phyloP scores from a whole-genome alignment of 805 yeast genomes.

The Metschnikowia corniflorae region DNA sequence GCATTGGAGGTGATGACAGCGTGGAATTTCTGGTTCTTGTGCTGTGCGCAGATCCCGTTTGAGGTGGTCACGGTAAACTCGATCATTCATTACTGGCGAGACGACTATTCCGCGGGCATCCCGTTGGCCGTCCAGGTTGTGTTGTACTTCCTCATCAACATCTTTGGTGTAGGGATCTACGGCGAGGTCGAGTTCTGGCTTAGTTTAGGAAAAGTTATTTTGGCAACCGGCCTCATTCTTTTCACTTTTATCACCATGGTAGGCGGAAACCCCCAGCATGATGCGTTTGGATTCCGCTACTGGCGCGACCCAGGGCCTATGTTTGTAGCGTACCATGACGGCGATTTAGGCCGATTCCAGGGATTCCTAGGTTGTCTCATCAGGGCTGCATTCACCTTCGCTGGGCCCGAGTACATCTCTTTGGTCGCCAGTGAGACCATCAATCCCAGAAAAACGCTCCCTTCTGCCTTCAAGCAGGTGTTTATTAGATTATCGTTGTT shows the following conservation, averaged over 20 bases:
- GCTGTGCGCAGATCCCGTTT: conserved; percentile 75
- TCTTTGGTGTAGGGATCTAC: conserved; percentile 46
- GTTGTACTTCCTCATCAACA: conserved; percentile 51
- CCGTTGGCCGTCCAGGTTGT: conserved; percentile 63
- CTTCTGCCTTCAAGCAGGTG: conserved; percentile 76
- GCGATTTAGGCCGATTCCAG: conserved; percentile 60
- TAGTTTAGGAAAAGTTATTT: conserved; percentile 35
- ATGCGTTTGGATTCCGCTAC: conserved; percentile 20
- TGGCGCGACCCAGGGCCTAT: conserved; percentile 20
- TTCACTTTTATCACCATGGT: conserved; percentile 21
- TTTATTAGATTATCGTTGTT: conserved; percentile 64
- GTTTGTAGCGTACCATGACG: conserved; percentile 30
- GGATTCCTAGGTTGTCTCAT: conserved; percentile 69
- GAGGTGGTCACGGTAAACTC: conserved; percentile 80
- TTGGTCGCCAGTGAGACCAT: conserved; percentile 82
- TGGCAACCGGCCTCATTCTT: conserved; percentile 18
- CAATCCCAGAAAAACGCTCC: conserved; percentile 67
- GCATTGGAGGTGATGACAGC: conserved; percentile 72
- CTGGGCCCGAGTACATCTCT: conserved; percentile 83
- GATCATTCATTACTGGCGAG: conserved; percentile 77
- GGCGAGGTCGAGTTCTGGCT: conserved; percentile 56
- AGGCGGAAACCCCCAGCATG: conserved; percentile 21
- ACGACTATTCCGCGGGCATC: conserved; percentile 69
- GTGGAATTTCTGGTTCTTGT: conserved; percentile 75
- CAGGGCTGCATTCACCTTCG: conserved; percentile 74